Conservation (phyloP, 2,329 filamentous ascomycete species). For the Beauveria sp. region DNA sequence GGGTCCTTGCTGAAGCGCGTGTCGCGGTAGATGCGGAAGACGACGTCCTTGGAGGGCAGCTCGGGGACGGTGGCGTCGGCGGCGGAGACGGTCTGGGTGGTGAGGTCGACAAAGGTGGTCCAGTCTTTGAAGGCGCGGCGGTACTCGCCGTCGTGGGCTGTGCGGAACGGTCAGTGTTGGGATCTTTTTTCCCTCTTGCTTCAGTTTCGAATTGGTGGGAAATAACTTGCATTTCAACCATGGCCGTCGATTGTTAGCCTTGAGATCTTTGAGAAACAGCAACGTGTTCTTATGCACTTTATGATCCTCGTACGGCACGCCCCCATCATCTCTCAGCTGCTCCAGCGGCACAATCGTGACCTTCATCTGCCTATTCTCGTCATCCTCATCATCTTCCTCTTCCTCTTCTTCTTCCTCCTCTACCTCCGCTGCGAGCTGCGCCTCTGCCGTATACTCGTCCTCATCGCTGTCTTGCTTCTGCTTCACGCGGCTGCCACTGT, state of each 20-base stretch:
- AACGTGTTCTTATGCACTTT: conserved; percentile 51
- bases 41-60: conserved; percentile 74
- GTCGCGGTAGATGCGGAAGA: conserved; percentile 83
- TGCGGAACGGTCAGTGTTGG: background rate
- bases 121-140: conserved; percentile 73
- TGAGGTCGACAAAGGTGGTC: conserved; percentile 65
- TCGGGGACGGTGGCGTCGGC: conserved; percentile 79
- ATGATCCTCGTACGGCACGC: conserved; percentile 40
- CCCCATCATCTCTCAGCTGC: conserved; percentile 26
- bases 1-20: conserved; percentile 76
- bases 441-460: conserved; percentile 16
- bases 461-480: conserved; percentile 18
- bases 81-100: conserved; percentile 63
- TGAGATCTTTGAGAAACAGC: conserved; percentile 50
- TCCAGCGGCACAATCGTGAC: conserved; percentile 29
- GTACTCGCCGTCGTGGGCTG: conserved; percentile 75
- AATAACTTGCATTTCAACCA: conserved; percentile 49
- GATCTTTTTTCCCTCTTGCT: background rate
- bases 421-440: background rate
- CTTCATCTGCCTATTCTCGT: conserved; percentile 28
- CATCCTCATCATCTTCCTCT: conserved; percentile 24
- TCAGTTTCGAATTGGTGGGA: no score
- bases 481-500: conserved; percentile 11
- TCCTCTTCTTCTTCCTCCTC: conserved; percentile 17
- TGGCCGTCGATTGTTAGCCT: conserved; percentile 48